A percentile compares a stretch with the other conserved stretches of the same genome.
These are phyloP conservation scores for Xylaria intraflava DNA, from an alignment of 495 filamentous ascomycete species.

Conservation along the genomic window DNA sequence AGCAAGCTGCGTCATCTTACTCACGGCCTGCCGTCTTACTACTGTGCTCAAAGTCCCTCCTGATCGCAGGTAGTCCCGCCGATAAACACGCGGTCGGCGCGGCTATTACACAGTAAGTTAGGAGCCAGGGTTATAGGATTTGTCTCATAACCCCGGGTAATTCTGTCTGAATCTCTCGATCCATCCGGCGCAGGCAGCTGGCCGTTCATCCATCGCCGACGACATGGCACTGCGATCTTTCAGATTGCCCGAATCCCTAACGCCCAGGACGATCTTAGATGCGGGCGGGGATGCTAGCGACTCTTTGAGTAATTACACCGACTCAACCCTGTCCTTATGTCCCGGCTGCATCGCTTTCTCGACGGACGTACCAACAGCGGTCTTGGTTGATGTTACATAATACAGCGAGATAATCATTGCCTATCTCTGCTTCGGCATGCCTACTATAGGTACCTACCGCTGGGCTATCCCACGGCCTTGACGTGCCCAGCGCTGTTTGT, in stretches of 20 bases:
- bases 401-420: neutral
- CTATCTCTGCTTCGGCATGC: neutral
- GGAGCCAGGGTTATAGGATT: no score
- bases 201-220: no score
- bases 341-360: neutral
- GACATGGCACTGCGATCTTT: no score
- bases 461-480: neutral
- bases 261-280: neutral
- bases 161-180: no score
- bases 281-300: neutral
- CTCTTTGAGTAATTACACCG: neutral
- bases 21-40: neutral
- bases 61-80: no score
- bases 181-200: no score
- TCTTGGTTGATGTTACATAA: neutral
- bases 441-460: no score
- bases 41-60: neutral
- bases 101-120: neutral
- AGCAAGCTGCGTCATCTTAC: conserved; percentile 4
- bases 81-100: neutral
- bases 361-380: no score
- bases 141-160: no score
- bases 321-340: neutral
- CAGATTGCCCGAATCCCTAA: neutral
- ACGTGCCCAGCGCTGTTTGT: neutral